Percentiles rank a stretch among this genome's conserved stretches.
Evolutionary conservation across 2,329 filamentous ascomycete species (phyloP).

Genomic region (Orbilia javanica): DNA sequence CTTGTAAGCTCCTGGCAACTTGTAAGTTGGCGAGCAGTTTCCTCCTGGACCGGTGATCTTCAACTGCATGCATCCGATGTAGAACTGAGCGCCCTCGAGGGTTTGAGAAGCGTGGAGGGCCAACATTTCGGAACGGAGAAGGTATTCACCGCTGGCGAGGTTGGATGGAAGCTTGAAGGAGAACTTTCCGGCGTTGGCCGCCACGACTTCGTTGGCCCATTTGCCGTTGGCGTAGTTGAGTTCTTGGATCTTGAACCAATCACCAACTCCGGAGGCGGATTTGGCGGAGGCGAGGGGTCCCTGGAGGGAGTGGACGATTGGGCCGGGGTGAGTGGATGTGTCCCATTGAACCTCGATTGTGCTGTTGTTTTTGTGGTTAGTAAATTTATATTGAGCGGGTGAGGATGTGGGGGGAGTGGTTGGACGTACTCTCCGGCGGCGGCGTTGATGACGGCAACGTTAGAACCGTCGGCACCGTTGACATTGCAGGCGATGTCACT

Average conservation of each 20-base stretch:
- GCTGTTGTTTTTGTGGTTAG: slow-evolving; percentile 60
- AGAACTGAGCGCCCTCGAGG: slow-evolving; percentile 63
- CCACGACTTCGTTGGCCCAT: slow-evolving; percentile 63
- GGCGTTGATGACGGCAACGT: slow-evolving; percentile 63
- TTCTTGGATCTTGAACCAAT: slow-evolving; percentile 64
- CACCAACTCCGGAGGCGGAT: slow-evolving; percentile 62
- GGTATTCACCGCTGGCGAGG: slow-evolving; percentile 64
- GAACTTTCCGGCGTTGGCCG: slow-evolving; percentile 59
- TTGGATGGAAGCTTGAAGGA: slow-evolving; percentile 62
- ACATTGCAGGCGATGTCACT: slow-evolving; percentile 55
- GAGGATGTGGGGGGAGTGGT: not conserved
- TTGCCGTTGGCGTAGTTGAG: slow-evolving; percentile 61
- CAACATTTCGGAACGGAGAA: slow-evolving; percentile 65
- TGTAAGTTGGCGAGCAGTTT: slow-evolving; percentile 63
- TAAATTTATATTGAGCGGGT: slow-evolving; percentile 11
- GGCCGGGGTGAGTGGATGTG: slow-evolving; percentile 65
- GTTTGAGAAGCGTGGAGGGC: slow-evolving; percentile 63
- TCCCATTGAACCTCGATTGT: slow-evolving; percentile 64
- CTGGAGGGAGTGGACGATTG: slow-evolving; percentile 66
- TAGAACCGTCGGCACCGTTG: slow-evolving; percentile 56
- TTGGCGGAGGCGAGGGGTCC: slow-evolving; percentile 62
- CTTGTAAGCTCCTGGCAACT: slow-evolving; percentile 63
- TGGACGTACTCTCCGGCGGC: slow-evolving; percentile 47
- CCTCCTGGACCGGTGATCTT: slow-evolving; percentile 63
- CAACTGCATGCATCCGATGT: slow-evolving; percentile 64